Evolutionary conservation across 139 green algal genomes (phyloP), one percentile per base, ranked within the genome.

Genomic region (Tetradesmus obliquus): DNA sequence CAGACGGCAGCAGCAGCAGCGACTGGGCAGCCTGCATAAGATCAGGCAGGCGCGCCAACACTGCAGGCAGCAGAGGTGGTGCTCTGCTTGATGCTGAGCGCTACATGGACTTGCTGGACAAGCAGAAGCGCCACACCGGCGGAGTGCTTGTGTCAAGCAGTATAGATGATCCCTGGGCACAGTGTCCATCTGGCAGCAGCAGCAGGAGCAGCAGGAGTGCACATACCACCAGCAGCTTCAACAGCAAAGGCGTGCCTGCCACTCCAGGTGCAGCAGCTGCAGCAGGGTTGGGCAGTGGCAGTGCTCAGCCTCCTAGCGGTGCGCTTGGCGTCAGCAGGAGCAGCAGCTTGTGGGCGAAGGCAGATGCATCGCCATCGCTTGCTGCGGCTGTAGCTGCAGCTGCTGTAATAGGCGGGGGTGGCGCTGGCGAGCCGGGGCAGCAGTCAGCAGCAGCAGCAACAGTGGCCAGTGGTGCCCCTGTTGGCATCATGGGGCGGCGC

Each of bases 61-160:
- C 45, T 57, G 57, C 66, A n/a, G 60, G 10, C n/a, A 22, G 10
- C 13, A 20, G 22, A 12, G 22, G 79, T 45, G 57, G 57, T 5
- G 53, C 62, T 3, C 7, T 58, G 10, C 89, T 92, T 51, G 89
- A 88, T 89, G 82, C 66, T 45, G 82, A 91, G 54, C 32, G 84
- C 7, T 93, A 93, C 79, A 58, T 93, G 58, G 13, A 87, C 6
- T n/a, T 93, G 85, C 32, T 93, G 9, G 76, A 84, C 57, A 91
- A 87, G 45, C 57, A 93, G 55, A 90, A 93, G 54, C 66, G 32
- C n/a, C 84, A 74, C 32, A 45, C 53, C 9, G 84, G 72, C 0
- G 90, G 90, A 12, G 85, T 93, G 58, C 82, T 89, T 20, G 83
- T 53, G 51, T 57, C 71, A 2, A 91, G 88, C 83, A 84, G 13